Percentiles rank a stretch among this genome's conserved stretches.
Evolutionary conservation across 306 rosid genomes (phyloP).

Genomic region (Citrullus amarus): DNA sequence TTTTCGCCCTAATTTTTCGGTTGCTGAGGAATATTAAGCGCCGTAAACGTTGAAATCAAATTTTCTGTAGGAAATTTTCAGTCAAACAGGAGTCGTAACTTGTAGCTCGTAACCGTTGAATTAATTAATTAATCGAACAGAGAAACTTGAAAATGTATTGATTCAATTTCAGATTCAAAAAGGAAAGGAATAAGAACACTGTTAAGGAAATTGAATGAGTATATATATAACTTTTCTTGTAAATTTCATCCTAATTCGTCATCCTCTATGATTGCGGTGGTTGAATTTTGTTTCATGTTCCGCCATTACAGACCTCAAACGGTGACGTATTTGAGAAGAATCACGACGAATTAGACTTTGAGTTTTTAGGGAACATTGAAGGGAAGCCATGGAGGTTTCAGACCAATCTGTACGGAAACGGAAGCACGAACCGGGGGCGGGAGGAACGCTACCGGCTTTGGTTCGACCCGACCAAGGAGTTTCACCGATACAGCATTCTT

Average conservation of each 20-base stretch:
- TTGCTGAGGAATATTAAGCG: not conserved
- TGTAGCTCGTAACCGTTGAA: conserved; percentile 1
- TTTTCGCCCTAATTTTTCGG: not conserved
- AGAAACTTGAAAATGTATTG: not conserved
- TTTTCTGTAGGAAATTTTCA: not conserved
- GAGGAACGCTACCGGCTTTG: conserved; percentile 89
- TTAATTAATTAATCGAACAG: not conserved
- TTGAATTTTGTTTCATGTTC: conserved; percentile 1
- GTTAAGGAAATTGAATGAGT: not conserved
- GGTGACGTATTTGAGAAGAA: conserved; percentile 72
- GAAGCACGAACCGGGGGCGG: conserved; percentile 83
- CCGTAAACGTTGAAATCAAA: not conserved
- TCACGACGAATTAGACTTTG: conserved; percentile 92
- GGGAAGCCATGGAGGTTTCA: conserved; percentile 96
- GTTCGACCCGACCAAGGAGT: conserved; percentile 75
- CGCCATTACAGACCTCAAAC: conserved; percentile 57
- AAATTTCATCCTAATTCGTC: not conserved
- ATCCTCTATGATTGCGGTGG: not conserved
- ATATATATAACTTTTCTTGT: not conserved
- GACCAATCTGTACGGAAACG: conserved; percentile 85
- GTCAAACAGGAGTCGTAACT: not conserved
- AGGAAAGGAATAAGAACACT: not conserved
- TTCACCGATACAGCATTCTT: conserved; percentile 83
- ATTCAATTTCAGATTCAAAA: not conserved
- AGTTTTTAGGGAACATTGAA: conserved; percentile 66